These are phyloP conservation scores for Trametes elegans DNA, from an alignment of 768 basidiomycete genomes.

Conservation along the genomic window DNA sequence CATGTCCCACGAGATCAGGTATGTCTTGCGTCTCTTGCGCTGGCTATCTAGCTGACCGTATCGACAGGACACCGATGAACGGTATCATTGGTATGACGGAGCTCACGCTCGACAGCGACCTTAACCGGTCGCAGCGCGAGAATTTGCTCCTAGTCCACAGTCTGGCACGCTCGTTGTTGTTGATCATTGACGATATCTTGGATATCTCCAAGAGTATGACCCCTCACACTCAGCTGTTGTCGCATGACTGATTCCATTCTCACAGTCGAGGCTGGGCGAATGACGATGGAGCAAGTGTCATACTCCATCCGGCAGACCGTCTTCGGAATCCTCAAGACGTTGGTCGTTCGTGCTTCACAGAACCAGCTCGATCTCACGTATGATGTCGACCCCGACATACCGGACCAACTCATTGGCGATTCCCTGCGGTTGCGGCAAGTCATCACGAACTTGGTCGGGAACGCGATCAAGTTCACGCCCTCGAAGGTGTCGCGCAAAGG, in stretches of 20 bases:
- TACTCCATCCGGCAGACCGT: slow-evolving; percentile 97
- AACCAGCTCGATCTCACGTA: slow-evolving; percentile 96
- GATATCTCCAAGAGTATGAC: slow-evolving; percentile 97
- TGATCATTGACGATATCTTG: slow-evolving; percentile 99
- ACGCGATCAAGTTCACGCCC: slow-evolving; percentile 97
- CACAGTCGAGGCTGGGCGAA: slow-evolving; percentile 94
- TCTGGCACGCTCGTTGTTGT: slow-evolving; percentile 84
- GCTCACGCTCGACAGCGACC: slow-evolving; percentile 91
- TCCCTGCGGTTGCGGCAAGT: slow-evolving; percentile 92
- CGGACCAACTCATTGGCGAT: slow-evolving; percentile 96
- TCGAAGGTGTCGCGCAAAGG: slow-evolving; percentile 77
- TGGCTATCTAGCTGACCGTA: neutral
- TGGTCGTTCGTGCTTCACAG: slow-evolving; percentile 96
- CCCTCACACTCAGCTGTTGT: slow-evolving; percentile 31
- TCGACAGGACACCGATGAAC: slow-evolving; percentile 92
- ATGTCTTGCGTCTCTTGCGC: slow-evolving; percentile 26
- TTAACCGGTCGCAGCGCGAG: slow-evolving; percentile 92
- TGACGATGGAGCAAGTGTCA: slow-evolving; percentile 99
- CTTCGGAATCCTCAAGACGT: slow-evolving; percentile 95
- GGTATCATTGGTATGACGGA: slow-evolving; percentile 99
- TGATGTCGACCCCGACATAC: slow-evolving; percentile 93
- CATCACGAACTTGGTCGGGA: slow-evolving; percentile 93
- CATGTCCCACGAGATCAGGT: slow-evolving; percentile 97
- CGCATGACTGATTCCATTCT: neutral
- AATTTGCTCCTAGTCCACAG: slow-evolving; percentile 94